phyloP scores from a whole-genome alignment of 129 eudicot genomes.

The Flaveria trinervia region DNA sequence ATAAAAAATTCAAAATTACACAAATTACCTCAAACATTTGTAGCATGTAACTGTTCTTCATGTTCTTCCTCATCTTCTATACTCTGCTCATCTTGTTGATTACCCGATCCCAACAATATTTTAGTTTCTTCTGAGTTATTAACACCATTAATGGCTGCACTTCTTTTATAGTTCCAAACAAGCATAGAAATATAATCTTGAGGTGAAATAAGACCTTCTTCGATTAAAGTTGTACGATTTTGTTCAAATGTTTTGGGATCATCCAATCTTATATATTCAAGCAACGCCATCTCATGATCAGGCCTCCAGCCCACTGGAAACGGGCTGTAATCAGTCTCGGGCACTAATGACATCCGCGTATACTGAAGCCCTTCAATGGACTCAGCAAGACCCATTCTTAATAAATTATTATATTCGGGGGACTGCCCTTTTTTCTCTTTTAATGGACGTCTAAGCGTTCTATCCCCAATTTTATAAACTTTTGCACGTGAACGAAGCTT shows the following conservation, averaged over 20 bases:
- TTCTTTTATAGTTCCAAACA: conserved; percentile 90
- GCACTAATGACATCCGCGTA: conserved; percentile 83
- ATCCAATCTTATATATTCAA: conserved; percentile 73
- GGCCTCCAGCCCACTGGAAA: conserved; percentile 90
- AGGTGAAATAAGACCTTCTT: conserved; percentile 76
- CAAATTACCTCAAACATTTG: conserved; percentile 36
- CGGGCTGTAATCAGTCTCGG: conserved; percentile 82
- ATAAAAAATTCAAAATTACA: conserved; percentile 23
- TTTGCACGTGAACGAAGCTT: conserved; percentile 95
- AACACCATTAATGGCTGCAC: conserved; percentile 45
- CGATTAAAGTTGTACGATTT: conserved; percentile 51
- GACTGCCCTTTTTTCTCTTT: conserved; percentile 71
- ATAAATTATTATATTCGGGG: conserved; percentile 70
- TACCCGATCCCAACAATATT: conserved; percentile 40
- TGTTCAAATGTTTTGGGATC: conserved; percentile 67
- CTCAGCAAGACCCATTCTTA: conserved; percentile 91
- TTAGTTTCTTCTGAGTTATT: conserved; percentile 33
- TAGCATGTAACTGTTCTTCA: conserved; percentile 35
- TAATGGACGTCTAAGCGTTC: conserved; percentile 75
- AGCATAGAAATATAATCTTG: conserved; percentile 84
- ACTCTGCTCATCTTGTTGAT: conserved; percentile 22
- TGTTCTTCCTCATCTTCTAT: conserved; percentile 45
- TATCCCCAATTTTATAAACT: conserved; percentile 80
- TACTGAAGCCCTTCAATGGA: conserved; percentile 89
- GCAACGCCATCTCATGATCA: conserved; percentile 77